Evolutionary conservation across 768 basidiomycete species (phyloP), one percentile per base, ranked within the genome.

Genomic region (Mycena galopus): DNA sequence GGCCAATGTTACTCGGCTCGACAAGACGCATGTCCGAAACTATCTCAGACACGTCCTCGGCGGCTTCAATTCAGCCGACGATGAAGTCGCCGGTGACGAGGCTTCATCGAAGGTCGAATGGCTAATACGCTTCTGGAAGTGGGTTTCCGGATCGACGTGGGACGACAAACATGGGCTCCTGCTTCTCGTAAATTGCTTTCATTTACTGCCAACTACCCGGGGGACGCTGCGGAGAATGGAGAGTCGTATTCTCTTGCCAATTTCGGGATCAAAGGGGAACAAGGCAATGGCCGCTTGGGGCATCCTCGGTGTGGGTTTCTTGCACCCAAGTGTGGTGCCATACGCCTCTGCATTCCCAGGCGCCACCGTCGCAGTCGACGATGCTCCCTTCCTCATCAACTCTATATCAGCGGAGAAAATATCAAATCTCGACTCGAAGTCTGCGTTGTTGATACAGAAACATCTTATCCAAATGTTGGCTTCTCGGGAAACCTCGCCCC

Each of bases 51-150:
- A 14, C 19, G 9, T 42, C 9, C 69, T 71, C 8, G 75, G 66
- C 29, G 37, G 39, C 2, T 72, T 76, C 55, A 60, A 60, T 57
- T 68, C 67, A 4, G 71, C 71, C 10, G 42, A 66, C 56, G 79
- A 68, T 25, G 69, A 64, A 71, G 66, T 68, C 29, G n/a, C 12
- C 39, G 35, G 25, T 8, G 65, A 60, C n/a, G 25, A n/a, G n/a
- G n/a, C 42, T 37, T 42, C 73, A 1, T 32, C 62, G n/a, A 71
- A 73, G 25, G 72, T 78, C 37, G 63, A 70, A 5, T 82, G 81
- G 81, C 67, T 80, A n/a, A 39, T 51, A 14, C 42, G 55, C 21
- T 82, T 82, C 57, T 82, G 81, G 81, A 71, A 39, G 19, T 82
- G 78, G 78, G 47, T 78, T 14, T 59, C 42, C 17, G 56, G 60